Percentiles rank a stretch among this genome's conserved stretches.
phyloP scores from a whole-genome alignment of 2,329 filamentous ascomycete genomes.

The Fusarium vanettenii region DNA sequence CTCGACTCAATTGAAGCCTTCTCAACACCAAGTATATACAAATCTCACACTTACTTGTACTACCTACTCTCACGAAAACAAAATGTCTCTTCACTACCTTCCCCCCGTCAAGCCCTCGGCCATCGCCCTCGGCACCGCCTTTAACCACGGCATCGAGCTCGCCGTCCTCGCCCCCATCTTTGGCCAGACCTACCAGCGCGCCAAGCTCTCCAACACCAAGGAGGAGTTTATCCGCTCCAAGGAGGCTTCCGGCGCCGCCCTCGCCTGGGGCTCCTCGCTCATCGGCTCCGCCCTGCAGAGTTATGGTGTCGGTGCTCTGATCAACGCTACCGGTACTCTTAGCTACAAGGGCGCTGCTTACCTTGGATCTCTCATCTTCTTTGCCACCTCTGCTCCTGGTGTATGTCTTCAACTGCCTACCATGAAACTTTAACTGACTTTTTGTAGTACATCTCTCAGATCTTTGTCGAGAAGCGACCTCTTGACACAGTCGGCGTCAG shows the following conservation, averaged over 20 bases:
- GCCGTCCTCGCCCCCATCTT: constrained; percentile 91
- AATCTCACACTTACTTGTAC: too few species aligned
- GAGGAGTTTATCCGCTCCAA: constrained; percentile 96
- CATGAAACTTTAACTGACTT: background rate
- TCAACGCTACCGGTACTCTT: constrained; percentile 94
- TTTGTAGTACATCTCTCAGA: constrained; percentile 81
- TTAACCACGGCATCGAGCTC: constrained; percentile 92
- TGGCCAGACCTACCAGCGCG: constrained; percentile 93
- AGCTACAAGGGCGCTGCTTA: constrained; percentile 98
- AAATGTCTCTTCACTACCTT: constrained; percentile 73
- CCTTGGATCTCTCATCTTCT: constrained; percentile 90
- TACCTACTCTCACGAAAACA: constrained; percentile 7
- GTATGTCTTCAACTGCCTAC: constrained; percentile 62
- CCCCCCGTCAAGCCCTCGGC: constrained; percentile 94
- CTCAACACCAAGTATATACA: background rate
- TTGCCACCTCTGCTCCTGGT: constrained; percentile 86
- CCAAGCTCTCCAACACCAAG: constrained; percentile 91
- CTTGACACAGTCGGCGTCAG: constrained; percentile 90
- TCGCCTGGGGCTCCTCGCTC: constrained; percentile 91
- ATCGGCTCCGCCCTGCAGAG: constrained; percentile 89
- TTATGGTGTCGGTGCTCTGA: constrained; percentile 88
- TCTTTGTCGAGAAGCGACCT: constrained; percentile 92
- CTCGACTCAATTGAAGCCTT: constrained; percentile 19
- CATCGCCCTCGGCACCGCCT: constrained; percentile 94
- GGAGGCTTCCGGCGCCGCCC: constrained; percentile 88